Percentiles rank a stretch among this genome's conserved stretches.
phyloP scores from a whole-genome alignment of 176 grass and related monocot genomes.

The Cenchrus fungigraminus region DNA sequence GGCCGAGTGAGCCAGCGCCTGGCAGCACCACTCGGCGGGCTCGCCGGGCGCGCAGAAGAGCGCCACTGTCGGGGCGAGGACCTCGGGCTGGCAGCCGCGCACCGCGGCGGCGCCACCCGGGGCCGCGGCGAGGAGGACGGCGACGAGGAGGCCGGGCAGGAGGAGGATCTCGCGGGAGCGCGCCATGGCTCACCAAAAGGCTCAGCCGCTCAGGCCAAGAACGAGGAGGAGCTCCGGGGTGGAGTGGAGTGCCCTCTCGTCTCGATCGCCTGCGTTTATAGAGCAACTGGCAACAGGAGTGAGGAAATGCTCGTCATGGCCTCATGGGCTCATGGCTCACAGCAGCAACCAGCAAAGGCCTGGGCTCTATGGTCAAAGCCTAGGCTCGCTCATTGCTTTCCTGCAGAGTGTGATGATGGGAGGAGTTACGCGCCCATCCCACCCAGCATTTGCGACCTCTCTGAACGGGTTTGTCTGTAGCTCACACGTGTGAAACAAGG shows the following conservation, averaged over 20 bases:
- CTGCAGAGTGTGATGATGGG: not conserved
- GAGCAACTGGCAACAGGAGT: too few species aligned
- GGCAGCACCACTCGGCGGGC: not conserved
- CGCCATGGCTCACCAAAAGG: not conserved
- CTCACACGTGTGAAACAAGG: too few species aligned
- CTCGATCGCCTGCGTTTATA: too few species aligned
- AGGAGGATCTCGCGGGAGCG: not conserved
- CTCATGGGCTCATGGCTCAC: too few species aligned
- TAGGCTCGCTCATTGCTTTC: too few species aligned
- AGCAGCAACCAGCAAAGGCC: too few species aligned
- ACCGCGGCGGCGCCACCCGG: not conserved
- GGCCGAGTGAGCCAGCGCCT: not conserved
- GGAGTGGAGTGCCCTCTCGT: too few species aligned
- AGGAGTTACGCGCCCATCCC: not conserved
- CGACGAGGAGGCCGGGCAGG: not conserved
- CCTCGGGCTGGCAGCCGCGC: not conserved
- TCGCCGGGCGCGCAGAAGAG: not conserved
- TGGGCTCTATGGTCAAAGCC: too few species aligned
- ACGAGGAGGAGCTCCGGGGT: not conserved
- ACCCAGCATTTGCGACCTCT: not conserved
- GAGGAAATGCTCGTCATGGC: too few species aligned
- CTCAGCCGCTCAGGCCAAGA: too few species aligned
- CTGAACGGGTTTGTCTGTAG: too few species aligned
- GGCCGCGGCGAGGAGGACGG: not conserved
- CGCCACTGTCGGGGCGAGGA: not conserved